A percentile compares a stretch with the other conserved stretches of the same genome.
Evolutionary conservation across 306 rosid genomes (phyloP).

Genomic region (Vigna hirtella): DNA sequence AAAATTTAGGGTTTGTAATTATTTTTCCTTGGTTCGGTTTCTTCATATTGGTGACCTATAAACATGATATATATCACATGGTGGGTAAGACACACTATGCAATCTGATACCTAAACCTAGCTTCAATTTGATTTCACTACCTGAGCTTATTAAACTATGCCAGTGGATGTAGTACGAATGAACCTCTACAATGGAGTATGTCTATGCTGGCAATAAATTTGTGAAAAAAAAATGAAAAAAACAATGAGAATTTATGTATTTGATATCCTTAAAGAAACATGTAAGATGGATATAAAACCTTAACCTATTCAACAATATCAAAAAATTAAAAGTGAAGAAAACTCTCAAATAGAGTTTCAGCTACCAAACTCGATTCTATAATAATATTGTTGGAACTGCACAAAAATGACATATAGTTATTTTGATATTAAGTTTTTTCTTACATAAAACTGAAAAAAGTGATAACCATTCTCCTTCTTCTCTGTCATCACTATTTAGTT

Average conservation of each 20-base stretch:
- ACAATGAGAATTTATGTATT: no score
- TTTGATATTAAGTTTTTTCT: conserved; percentile 12
- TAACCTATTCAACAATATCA: no score
- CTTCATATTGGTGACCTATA: not conserved
- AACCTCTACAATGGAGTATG: no score
- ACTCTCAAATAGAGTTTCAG: not conserved
- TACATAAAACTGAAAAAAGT: conserved; percentile 35
- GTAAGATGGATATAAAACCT: no score
- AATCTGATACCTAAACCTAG: not conserved
- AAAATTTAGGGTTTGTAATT: conserved; percentile 37
- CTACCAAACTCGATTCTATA: not conserved
- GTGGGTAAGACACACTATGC: not conserved
- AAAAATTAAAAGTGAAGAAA: no score
- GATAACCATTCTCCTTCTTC: conserved; percentile 94
- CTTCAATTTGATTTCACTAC: not conserved
- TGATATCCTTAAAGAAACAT: no score
- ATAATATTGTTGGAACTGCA: not conserved
- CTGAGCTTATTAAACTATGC: not conserved
- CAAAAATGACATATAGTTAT: not conserved
- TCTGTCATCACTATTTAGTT: conserved; percentile 69
- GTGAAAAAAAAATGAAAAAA: no score
- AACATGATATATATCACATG: not conserved
- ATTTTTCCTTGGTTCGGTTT: not conserved
- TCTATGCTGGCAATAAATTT: no score
- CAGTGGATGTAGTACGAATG: no score